Evolutionary conservation across 108 stramenopile species (phyloP).

Genomic region (Cyclostephanos tholiformis): DNA sequence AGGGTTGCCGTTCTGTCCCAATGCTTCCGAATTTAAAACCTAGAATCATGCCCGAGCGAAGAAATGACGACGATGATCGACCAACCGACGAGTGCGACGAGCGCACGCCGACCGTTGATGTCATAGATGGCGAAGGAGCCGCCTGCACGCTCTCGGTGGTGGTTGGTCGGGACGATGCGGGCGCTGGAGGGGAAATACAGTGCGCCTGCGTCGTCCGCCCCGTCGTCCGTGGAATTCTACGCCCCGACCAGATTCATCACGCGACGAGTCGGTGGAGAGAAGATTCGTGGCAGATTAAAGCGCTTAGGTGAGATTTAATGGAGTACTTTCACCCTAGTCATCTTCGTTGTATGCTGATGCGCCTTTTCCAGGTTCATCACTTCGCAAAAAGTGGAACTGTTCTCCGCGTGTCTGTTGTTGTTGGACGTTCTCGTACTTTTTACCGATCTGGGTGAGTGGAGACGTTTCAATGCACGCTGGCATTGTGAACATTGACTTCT

Average conservation of each 20-base stretch:
- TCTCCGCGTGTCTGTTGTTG: conserved; percentile 33
- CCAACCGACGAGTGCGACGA: too few relatives aligned
- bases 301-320: conserved; percentile 8
- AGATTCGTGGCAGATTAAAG: conserved; percentile 45
- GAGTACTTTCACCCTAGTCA: background rate
- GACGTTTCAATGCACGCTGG: background rate
- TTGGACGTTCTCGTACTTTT: conserved; percentile 44
- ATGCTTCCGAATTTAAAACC: too few relatives aligned
- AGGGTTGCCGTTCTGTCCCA: too few relatives aligned
- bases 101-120: too few relatives aligned
- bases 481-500: background rate
- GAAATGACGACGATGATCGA: too few relatives aligned
- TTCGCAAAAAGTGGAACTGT: conserved; percentile 29
- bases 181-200: too few relatives aligned
- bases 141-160: too few relatives aligned
- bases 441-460: conserved; percentile 26
- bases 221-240: too few relatives aligned
- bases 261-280: conserved; percentile 3
- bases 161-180: too few relatives aligned
- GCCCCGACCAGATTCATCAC: background rate
- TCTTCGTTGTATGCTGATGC: background rate
- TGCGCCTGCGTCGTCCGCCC: too few relatives aligned
- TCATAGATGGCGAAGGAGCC: too few relatives aligned
- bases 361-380: conserved; percentile 17
- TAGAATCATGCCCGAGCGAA: too few relatives aligned